These are phyloP conservation scores for Sugiyamaella xylanicola DNA, from an alignment of 1,139 yeast genomes.

Conservation along the genomic window DNA sequence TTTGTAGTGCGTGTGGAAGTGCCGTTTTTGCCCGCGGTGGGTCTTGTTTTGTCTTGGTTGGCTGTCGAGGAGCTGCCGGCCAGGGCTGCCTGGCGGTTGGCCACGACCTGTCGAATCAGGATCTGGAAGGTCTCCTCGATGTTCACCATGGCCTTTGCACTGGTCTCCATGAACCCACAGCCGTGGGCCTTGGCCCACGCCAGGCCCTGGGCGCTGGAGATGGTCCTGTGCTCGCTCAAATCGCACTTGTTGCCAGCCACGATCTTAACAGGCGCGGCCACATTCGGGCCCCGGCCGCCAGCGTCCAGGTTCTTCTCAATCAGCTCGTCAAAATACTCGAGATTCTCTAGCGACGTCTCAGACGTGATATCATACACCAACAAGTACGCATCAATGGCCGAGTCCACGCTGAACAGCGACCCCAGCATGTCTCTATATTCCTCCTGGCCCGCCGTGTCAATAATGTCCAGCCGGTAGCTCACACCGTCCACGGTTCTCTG, in stretches of 20 bases:
- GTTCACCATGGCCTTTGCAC: constrained; percentile 86
- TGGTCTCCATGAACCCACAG: constrained; percentile 84
- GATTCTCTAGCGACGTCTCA: constrained; percentile 75
- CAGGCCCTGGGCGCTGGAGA: constrained; percentile 79
- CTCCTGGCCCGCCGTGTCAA: constrained; percentile 47
- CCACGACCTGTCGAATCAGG: constrained; percentile 59
- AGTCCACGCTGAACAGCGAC: constrained; percentile 56
- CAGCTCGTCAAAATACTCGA: constrained; percentile 80
- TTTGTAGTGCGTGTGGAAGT: not conserved
- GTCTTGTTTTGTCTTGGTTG: not conserved
- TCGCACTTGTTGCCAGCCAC: constrained; percentile 54
- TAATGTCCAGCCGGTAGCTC: constrained; percentile 39
- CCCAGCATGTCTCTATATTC: constrained; percentile 56
- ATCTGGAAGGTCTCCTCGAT: constrained; percentile 85
- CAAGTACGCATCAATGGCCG: constrained; percentile 88
- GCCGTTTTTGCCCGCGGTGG: not conserved
- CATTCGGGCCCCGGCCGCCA: constrained; percentile 26
- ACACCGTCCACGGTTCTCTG: constrained; percentile 41
- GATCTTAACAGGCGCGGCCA: constrained; percentile 39
- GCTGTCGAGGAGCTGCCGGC: constrained; percentile 5
- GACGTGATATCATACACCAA: constrained; percentile 87
- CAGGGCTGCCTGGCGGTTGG: constrained; percentile 24
- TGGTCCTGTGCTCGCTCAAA: constrained; percentile 71
- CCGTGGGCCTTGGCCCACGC: constrained; percentile 71
- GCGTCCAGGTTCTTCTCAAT: constrained; percentile 73